These are phyloP conservation scores for Chrysoporthe deuterocubensis DNA, from an alignment of 2,329 filamentous ascomycete species.

Conservation along the genomic window DNA sequence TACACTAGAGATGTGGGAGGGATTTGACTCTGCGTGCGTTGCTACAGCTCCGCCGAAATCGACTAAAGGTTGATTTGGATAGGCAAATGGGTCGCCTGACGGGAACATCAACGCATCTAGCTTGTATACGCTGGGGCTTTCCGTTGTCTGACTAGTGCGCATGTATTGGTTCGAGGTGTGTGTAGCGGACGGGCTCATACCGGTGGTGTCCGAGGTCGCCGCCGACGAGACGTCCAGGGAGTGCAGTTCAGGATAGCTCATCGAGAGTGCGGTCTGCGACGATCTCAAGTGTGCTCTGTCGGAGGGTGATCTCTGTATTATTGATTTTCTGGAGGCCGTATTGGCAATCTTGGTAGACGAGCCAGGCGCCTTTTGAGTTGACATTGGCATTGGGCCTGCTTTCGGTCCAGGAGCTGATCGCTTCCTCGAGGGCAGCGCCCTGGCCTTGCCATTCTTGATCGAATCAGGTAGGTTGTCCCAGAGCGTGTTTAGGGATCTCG, in stretches of 20 bases:
- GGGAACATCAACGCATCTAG: constrained; percentile 82
- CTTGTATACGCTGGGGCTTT: constrained; percentile 58
- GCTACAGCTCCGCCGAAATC: constrained; percentile 48
- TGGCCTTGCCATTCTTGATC: constrained; percentile 58
- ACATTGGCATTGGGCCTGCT: constrained; percentile 35
- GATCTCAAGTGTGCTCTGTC: constrained; percentile 39
- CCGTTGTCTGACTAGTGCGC: constrained; percentile 36
- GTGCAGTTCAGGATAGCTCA: constrained; percentile 50
- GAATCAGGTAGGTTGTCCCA: constrained; percentile 83
- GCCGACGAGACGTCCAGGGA: constrained; percentile 50
- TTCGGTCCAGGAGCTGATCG: constrained; percentile 55
- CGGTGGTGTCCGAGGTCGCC: constrained; percentile 42
- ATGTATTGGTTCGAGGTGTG: constrained; percentile 32
- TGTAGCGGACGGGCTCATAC: constrained; percentile 38
- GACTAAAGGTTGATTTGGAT: constrained; percentile 77
- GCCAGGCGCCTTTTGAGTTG: constrained; percentile 15
- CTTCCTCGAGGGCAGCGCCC: constrained; percentile 54
- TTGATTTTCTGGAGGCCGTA: neutral
- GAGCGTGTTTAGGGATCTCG: constrained; percentile 71
- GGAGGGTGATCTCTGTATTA: constrained; percentile 34
- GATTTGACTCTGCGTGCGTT: constrained; percentile 39
- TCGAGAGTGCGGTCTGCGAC: constrained; percentile 39
- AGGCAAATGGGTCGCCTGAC: constrained; percentile 76
- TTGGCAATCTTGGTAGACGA: constrained; percentile 7
- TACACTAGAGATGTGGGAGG: constrained; percentile 38